Evolutionary conservation across 306 rosid genomes (phyloP), one percentile per base, ranked within the genome.

Genomic region (Cucurbita maxima): DNA sequence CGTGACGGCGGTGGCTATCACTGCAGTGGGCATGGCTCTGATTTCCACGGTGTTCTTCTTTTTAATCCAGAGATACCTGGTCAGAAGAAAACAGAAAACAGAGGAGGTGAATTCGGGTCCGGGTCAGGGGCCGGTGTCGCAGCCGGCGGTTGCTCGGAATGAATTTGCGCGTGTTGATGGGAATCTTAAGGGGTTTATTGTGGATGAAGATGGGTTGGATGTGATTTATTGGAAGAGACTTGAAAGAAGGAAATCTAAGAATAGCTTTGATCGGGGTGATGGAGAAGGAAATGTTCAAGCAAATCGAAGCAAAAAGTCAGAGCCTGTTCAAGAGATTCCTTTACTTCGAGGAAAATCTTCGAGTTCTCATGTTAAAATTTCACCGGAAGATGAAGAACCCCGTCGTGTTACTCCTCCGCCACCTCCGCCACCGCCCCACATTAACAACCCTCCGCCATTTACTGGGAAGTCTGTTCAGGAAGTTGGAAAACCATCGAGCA

Each of bases 201-300:
- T 95, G 58, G 99, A 95, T 79, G 99, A 91, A 79, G 81, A 85
- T 77, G 99, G 99, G 58, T 87, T 95, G 43, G 99, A 95, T 80
- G 99, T 95, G 72, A 59, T 91, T 75, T 91, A 91, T 72, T 95
- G 96, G 99, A 87, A 89, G 75, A 89, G 82, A 22, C 96, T 91
- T 55, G 81, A 86, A 68, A 86, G 60, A 20, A 88, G 58, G 22
- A 83, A 71, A 51, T 72, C 85, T 4, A 74, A 51, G 25, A 80
- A 75, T 60, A 69, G 73, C 75, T 59, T 82, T 16, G 50, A 58
- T 20, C 51, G 69, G 40, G 15, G 36, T 3, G 44, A 45, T 62
- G 64, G 9, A 1, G 62, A 58, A 59, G 69, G 11, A 63, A 69
- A n/a, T 63, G 87, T 25, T 37, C 59, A 76, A 14, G 74, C 50